Evolutionary conservation across 768 basidiomycete genomes (phyloP).

Genomic region (Termitomyces sp.): DNA sequence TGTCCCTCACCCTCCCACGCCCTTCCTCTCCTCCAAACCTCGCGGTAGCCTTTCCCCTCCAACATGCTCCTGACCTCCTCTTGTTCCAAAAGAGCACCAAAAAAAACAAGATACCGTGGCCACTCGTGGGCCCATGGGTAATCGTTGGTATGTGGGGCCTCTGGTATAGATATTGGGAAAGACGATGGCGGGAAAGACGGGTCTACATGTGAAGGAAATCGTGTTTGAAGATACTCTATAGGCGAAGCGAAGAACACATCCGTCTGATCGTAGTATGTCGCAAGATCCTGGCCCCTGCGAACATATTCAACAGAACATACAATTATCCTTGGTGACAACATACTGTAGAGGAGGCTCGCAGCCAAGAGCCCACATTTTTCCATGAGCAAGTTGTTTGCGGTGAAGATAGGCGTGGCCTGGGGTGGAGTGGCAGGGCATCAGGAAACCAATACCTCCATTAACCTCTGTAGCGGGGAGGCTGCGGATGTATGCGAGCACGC

Average conservation of each 20-base stretch:
- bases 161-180: conserved; percentile 45
- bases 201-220: conserved; percentile 65
- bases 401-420: conserved; percentile 91
- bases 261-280: conserved; percentile 73
- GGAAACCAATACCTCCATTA: conserved; percentile 54
- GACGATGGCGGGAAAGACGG: conserved; percentile 59
- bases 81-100: conserved; percentile 66
- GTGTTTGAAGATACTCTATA: conserved; percentile 49
- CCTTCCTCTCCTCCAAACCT: conserved; percentile 59
- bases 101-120: conserved; percentile 80
- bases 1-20: conserved; percentile 73
- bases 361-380: conserved; percentile 74
- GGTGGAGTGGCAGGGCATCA: conserved; percentile 97
- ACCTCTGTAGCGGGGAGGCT: conserved; percentile 44
- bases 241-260: conserved; percentile 78
- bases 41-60: conserved; percentile 49
- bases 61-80: conserved; percentile 44
- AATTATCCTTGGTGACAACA: conserved; percentile 20
- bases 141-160: conserved; percentile 23
- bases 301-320: conserved; percentile 4
- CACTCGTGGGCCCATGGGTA: conserved; percentile 66
- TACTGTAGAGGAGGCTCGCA: conserved; percentile 92
- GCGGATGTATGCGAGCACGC: conserved; percentile 65
- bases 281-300: conserved; percentile 41
- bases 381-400: conserved; percentile 50